These are phyloP conservation scores for Spergularia marina DNA, from an alignment of 148 eudicot genomes.

Conservation along the genomic window DNA sequence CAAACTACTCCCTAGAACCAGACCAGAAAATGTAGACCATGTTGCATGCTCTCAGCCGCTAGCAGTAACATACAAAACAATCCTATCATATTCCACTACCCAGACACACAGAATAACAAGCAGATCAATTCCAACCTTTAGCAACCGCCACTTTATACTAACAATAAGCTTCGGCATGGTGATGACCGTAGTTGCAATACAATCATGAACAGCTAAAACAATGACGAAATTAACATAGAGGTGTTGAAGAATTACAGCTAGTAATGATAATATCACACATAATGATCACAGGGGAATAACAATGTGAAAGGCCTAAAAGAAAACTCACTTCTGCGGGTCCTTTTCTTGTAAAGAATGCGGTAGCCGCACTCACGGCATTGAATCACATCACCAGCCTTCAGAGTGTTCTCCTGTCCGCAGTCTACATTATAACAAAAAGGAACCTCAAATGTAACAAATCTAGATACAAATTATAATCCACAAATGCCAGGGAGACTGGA, in stretches of 20 bases:
- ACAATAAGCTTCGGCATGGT: background rate
- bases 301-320: background rate
- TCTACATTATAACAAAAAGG: constrained; percentile 33
- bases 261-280: background rate
- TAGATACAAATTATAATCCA: background rate
- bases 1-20: background rate
- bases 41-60: too few species aligned
- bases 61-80: background rate
- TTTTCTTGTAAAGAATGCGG: constrained; percentile 83
- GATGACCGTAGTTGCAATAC: background rate
- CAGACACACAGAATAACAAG: background rate
- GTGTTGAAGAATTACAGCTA: background rate
- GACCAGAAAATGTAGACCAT: too few species aligned
- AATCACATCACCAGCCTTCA: constrained; percentile 80
- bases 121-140: background rate
- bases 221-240: background rate
- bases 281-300: background rate
- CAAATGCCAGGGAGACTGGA: background rate
- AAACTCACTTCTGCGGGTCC: constrained; percentile 76
- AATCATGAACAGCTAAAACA: background rate
- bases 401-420: constrained; percentile 82
- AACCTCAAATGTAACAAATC: background rate
- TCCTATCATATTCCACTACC: background rate
- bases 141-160: background rate
- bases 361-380: constrained; percentile 90